Evolutionary conservation across 1,284 basidiomycete genomes (phyloP), one percentile per base, ranked within the genome.

Genomic region (Salmacisia buchloeana): DNA sequence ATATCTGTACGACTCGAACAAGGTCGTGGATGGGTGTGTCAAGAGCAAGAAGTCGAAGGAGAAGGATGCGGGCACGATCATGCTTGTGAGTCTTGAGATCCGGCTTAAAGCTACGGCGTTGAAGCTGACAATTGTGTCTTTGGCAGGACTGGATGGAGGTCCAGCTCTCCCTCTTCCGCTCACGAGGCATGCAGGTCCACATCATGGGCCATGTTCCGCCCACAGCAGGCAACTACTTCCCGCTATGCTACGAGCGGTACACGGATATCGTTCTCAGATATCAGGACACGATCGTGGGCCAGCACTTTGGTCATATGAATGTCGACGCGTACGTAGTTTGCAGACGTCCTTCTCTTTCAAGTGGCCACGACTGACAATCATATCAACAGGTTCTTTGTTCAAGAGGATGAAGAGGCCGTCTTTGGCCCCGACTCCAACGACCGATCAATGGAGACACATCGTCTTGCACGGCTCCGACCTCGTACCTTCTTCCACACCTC

Each of bases 1-100:
- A 81, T 96, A 92, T 81, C 94, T 91, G 82, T 96, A 90, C 80
- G 88, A 91, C 76, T 88, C 88, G 35, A 96, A 96, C 82, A 90
- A 91, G 82, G 89, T 90, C 87, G 72, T 76, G 18, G 81, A 82
- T 52, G 81, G 81, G 1, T 82, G 82, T 60, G 62, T 66, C 13
- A 58, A 54, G 46, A 71, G 63, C 25, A 70, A 67, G 43, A 62
- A 65, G 0, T 34, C 54, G 33, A 49, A 63, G 54, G 41, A 60
- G 1, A 21, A 27, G 31, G 59, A 61, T 29, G 31, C 39, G 33
- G 58, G 58, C 4, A 45, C 27, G 7, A 34, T 58, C n/a, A 36
- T 38, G 56, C 56, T 58, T 21, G 56, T 58, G 56, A 38, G 56
- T 38, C 21, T 36, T 23, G 35, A 38, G 3, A 7, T 36, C 56